Evolutionary conservation across 257 asterid species (phyloP).

Genomic region (Plectranthus barbatus): DNA sequence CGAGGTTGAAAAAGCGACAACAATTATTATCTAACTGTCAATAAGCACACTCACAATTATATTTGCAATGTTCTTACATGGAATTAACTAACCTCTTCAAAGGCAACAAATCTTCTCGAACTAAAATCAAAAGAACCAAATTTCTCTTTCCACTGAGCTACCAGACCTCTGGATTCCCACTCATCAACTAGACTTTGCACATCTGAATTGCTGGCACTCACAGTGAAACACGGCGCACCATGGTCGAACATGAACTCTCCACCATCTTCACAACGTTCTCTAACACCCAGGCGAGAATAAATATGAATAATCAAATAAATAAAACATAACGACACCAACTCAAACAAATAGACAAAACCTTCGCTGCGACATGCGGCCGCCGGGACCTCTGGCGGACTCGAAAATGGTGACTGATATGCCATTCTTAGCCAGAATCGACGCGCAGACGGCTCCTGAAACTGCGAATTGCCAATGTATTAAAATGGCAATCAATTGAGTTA

Average conservation of each 20-base stretch:
- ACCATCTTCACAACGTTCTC: conserved; percentile 74
- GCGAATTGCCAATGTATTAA: conserved; percentile 13
- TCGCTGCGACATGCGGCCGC: conserved; percentile 95
- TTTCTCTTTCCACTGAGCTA: conserved; percentile 70
- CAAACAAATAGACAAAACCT: conserved; percentile 26
- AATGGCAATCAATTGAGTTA: not conserved
- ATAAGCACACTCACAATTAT: too few relatives aligned
- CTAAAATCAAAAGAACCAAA: conserved; percentile 69
- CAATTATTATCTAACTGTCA: not conserved
- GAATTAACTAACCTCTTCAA: conserved; percentile 45
- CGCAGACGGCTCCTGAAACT: conserved; percentile 96
- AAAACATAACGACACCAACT: not conserved
- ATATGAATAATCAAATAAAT: not conserved
- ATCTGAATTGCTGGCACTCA: conserved; percentile 41
- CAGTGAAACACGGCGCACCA: conserved; percentile 73
- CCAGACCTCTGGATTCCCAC: conserved; percentile 81
- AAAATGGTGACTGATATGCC: conserved; percentile 75
- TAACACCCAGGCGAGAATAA: conserved; percentile 6
- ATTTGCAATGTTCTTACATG: not conserved
- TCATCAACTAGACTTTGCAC: conserved; percentile 51
- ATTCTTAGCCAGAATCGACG: conserved; percentile 65
- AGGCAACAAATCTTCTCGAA: conserved; percentile 41
- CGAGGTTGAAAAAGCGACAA: not conserved
- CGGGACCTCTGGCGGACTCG: conserved; percentile 88
- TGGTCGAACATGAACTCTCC: conserved; percentile 72